Conservation (phyloP, 768 basidiomycete genomes). For the Inosperma sp. region DNA sequence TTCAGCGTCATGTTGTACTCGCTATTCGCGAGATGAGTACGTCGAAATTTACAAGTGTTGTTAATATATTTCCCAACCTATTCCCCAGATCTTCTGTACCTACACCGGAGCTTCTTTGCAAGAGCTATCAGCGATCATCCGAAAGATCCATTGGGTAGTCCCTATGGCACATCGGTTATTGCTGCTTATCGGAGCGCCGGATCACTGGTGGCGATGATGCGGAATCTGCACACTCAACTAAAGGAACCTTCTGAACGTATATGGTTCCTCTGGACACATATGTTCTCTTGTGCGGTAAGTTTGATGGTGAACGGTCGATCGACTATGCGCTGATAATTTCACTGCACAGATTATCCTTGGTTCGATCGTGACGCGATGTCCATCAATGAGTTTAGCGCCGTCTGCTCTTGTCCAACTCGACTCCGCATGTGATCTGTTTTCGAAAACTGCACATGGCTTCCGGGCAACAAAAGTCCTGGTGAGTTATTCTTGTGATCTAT, state of each 20-base stretch:
- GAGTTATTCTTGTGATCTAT: slow-evolving; percentile 18
- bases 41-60: slow-evolving; percentile 23
- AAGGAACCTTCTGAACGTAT: slow-evolving; percentile 60
- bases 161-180: slow-evolving; percentile 68
- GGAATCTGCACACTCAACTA: slow-evolving; percentile 60
- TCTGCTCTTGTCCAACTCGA: slow-evolving; percentile 70
- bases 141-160: slow-evolving; percentile 67
- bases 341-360: slow-evolving; percentile 57
- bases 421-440: slow-evolving; percentile 69
- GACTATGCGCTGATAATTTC: slow-evolving; percentile 5
- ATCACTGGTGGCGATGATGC: slow-evolving; percentile 65
- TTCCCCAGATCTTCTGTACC: slow-evolving; percentile 56
- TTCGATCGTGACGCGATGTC: slow-evolving; percentile 72
- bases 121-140: slow-evolving; percentile 69
- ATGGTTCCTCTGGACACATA: slow-evolving; percentile 60
- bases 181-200: slow-evolving; percentile 72
- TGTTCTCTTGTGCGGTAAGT: slow-evolving; percentile 65
- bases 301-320: neutral
- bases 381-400: slow-evolving; percentile 73
- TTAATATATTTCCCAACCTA: slow-evolving; percentile 10
- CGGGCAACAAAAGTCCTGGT: slow-evolving; percentile 63
- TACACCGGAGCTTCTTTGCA: slow-evolving; percentile 72
- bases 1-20: slow-evolving; percentile 64
- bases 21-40: slow-evolving; percentile 66
- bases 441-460: slow-evolving; percentile 64